Percentiles rank a stretch among this genome's conserved stretches.
phyloP scores from a whole-genome alignment of 257 asterid genomes.

The Solanum paucissectum region DNA sequence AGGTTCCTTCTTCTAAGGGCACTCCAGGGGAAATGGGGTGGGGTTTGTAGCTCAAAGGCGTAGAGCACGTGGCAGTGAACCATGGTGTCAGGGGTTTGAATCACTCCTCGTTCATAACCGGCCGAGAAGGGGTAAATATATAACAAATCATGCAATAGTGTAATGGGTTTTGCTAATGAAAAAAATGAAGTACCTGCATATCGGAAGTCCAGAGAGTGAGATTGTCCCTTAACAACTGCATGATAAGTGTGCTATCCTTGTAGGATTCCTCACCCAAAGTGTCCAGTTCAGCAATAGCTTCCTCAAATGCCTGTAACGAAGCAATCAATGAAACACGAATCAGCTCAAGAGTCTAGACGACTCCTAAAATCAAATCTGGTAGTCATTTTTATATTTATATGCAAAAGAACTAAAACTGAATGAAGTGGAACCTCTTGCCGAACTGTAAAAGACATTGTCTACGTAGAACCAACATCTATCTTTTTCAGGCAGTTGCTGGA shows the following conservation, averaged over 20 bases:
- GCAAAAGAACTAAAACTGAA: not conserved
- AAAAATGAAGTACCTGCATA: conserved; percentile 33
- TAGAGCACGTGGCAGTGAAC: not conserved
- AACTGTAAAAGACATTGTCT: not conserved
- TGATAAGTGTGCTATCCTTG: conserved; percentile 66
- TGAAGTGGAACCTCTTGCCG: not conserved
- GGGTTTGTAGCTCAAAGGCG: not conserved
- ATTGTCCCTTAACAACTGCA: conserved; percentile 69
- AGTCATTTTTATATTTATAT: not conserved
- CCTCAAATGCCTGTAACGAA: conserved; percentile 43
- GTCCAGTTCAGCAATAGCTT: conserved; percentile 63
- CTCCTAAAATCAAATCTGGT: not conserved
- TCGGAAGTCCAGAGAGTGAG: conserved; percentile 72
- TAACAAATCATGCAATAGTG: not conserved
- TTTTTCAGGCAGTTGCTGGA: not conserved
- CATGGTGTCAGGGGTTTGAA: not conserved
- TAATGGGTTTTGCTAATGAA: not conserved
- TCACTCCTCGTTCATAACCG: not conserved
- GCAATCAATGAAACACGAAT: not conserved
- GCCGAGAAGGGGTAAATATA: not conserved
- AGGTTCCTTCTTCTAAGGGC: not conserved
- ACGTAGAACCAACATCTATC: not conserved
- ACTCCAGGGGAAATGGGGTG: not conserved
- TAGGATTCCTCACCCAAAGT: conserved; percentile 54
- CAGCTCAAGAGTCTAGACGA: not conserved